A percentile compares a stretch with the other conserved stretches of the same genome.
phyloP scores from a whole-genome alignment of 106 monocot species.

The Allium cepa region DNA sequence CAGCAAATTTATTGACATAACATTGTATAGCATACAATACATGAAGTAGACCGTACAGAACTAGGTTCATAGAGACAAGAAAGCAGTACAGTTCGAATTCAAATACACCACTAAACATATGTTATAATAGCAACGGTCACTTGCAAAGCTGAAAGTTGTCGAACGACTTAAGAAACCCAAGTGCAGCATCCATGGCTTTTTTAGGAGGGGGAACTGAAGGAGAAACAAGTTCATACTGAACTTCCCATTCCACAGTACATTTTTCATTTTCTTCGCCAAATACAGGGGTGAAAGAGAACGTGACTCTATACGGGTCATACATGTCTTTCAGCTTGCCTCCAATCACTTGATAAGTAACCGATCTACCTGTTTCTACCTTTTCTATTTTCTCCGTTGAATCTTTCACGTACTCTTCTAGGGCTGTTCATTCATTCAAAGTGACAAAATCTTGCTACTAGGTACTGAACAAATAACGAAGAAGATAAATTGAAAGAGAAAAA shows the following conservation, averaged over 20 bases:
- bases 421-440: not conserved
- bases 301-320: slow-evolving; percentile 50
- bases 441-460: not conserved
- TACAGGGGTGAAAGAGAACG: slow-evolving; percentile 33
- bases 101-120: no score
- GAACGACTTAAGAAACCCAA: slow-evolving; percentile 44
- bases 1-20: no score
- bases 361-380: slow-evolving; percentile 19
- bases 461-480: no score
- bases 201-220: slow-evolving; percentile 19
- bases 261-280: slow-evolving; percentile 20
- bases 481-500: not conserved
- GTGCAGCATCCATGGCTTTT: slow-evolving; percentile 55
- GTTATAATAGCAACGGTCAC: not conserved
- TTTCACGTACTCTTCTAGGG: slow-evolving; percentile 34
- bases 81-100: no score
- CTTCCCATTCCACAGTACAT: slow-evolving; percentile 42
- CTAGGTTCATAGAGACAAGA: no score
- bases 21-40: no score
- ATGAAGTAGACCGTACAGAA: no score
- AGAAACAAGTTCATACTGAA: slow-evolving; percentile 32
- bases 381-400: slow-evolving; percentile 52
- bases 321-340: slow-evolving; percentile 34
- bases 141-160: slow-evolving; percentile 24
- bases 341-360: slow-evolving; percentile 20